Conservation (phyloP, 2,329 filamentous ascomycete species). For the Aspergillus alliaceus region DNA sequence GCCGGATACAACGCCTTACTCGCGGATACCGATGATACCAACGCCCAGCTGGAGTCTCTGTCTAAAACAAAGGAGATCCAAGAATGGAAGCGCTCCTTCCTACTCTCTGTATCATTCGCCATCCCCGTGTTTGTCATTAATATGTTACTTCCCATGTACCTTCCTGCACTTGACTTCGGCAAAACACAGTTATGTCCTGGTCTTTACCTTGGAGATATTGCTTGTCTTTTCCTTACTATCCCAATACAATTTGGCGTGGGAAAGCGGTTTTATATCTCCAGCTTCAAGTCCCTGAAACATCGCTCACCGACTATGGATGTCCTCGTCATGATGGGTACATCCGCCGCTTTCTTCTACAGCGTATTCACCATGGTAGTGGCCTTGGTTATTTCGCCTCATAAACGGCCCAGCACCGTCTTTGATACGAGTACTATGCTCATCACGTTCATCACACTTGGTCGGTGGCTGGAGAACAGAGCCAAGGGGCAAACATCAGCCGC, state of each 20-base stretch:
- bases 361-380: conserved; percentile 83
- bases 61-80: conserved; percentile 95
- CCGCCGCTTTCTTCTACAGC: conserved; percentile 95
- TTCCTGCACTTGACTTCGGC: conserved; percentile 76
- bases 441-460: conserved; percentile 87
- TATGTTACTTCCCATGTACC: conserved; percentile 90
- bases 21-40: conserved; percentile 90
- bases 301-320: conserved; percentile 97
- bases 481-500: conserved; percentile 97
- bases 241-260: conserved; percentile 97
- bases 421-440: conserved; percentile 99
- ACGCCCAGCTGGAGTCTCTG: conserved; percentile 91
- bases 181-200: conserved; percentile 65
- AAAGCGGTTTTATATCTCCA: conserved; percentile 87
- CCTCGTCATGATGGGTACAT: conserved; percentile 88
- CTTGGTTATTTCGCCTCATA: conserved; percentile 71
- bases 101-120: conserved; percentile 75
- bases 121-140: conserved; percentile 87
- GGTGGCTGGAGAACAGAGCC: conserved; percentile 88
- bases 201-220: conserved; percentile 81
- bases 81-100: conserved; percentile 84
- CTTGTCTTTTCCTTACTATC: conserved; percentile 81
- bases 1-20: conserved; percentile 85
- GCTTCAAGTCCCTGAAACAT: conserved; percentile 91
- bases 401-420: conserved; percentile 83